Conservation (phyloP, 345 rosid species). For the Dimocarpus longan region DNA sequence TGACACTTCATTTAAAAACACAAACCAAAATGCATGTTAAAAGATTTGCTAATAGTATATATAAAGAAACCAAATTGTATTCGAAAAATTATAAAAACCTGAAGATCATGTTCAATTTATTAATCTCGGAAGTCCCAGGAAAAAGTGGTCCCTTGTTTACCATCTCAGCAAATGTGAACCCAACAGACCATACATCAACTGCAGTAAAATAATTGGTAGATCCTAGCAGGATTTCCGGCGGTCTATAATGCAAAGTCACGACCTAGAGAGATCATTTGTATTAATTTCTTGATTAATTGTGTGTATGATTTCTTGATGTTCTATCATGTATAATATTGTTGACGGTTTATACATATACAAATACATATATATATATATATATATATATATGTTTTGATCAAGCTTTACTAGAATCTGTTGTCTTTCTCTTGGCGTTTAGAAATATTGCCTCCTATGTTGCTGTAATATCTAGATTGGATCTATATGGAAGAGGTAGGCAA, state of each 20-base stretch:
- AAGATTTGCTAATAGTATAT: not conserved
- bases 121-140: constrained; percentile 98
- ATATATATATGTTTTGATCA: no score
- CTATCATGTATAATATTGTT: not conserved
- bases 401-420: not conserved
- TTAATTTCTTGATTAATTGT: no score
- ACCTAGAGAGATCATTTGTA: constrained; percentile 51
- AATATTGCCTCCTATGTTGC: not conserved
- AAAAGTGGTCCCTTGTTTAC: constrained; percentile 85
- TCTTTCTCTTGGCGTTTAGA: not conserved
- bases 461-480: not conserved
- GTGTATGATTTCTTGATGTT: no score
- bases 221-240: constrained; percentile 97
- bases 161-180: constrained; percentile 99
- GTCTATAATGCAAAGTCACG: constrained; percentile 96
- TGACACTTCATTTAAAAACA: constrained; percentile 43
- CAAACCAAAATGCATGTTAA: not conserved
- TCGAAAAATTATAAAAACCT: constrained; percentile 48
- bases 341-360: not conserved
- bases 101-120: constrained; percentile 90
- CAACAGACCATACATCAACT: constrained; percentile 99
- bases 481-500: constrained; percentile 38
- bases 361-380: no score
- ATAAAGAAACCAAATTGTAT: not conserved
- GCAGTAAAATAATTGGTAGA: constrained; percentile 95